A percentile compares a stretch with the other conserved stretches of the same genome.
Conservation (phyloP, 768 basidiomycete genomes). For the Suillus subluteus region DNA sequence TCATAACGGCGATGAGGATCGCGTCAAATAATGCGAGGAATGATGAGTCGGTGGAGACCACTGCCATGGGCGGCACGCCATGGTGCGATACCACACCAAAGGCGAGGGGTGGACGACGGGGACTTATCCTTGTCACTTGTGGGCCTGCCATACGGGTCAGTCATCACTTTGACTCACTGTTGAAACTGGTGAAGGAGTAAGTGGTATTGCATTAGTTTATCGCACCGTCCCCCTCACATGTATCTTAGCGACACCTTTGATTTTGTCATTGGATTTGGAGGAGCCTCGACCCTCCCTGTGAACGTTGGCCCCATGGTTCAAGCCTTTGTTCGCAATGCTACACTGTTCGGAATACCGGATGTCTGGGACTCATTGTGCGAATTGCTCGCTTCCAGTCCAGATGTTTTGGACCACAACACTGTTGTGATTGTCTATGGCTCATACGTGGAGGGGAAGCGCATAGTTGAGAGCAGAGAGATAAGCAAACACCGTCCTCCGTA, state of each 20-base stretch:
- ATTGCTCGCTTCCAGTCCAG: not conserved
- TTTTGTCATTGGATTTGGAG: constrained; percentile 7
- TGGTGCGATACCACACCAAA: not conserved
- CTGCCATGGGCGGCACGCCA: not conserved
- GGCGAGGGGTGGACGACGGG: not conserved
- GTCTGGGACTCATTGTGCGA: constrained; percentile 6
- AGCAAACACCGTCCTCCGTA: not conserved
- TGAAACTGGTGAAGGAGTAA: not conserved
- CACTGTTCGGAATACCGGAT: not conserved
- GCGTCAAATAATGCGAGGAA: not conserved
- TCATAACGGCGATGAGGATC: not conserved
- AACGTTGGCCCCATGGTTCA: not conserved
- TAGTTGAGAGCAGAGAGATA: not conserved
- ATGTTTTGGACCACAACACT: not conserved
- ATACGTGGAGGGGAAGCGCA: not conserved
- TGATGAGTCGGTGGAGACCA: not conserved
- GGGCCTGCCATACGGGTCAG: not conserved
- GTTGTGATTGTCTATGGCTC: not conserved
- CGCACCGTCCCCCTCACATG: not conserved
- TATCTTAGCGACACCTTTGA: constrained; percentile 1
- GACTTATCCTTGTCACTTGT: not conserved
- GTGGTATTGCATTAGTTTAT: not conserved
- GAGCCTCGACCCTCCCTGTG: not conserved
- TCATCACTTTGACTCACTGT: not conserved
- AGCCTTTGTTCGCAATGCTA: not conserved